A percentile compares a stretch with the other conserved stretches of the same genome.
phyloP scores from a whole-genome alignment of 768 basidiomycete genomes.

The Tylopilus balloui region DNA sequence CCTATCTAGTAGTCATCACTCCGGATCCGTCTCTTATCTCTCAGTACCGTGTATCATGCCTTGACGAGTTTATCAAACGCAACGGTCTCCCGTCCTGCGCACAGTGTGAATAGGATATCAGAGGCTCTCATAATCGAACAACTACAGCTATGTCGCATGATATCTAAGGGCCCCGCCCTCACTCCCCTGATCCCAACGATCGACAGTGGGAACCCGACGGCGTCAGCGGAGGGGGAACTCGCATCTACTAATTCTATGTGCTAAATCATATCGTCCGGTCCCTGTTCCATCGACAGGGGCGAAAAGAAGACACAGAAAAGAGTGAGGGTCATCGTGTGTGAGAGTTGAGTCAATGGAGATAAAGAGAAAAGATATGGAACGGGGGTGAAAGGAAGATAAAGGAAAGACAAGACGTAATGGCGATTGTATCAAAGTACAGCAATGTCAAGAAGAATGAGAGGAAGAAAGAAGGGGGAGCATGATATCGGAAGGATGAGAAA shows the following conservation, averaged over 20 bases:
- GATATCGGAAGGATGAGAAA: constrained; percentile 11
- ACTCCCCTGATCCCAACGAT: background rate
- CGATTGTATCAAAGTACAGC: constrained; percentile 21
- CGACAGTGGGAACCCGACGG: background rate
- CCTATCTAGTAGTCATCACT: background rate
- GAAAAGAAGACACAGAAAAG: too few relatives aligned
- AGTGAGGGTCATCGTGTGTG: constrained; percentile 1
- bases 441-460: background rate
- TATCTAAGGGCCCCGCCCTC: constrained; percentile 10
- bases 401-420: background rate
- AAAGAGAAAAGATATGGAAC: background rate
- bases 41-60: constrained; percentile 10
- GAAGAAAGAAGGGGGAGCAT: background rate
- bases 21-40: background rate
- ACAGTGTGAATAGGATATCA: background rate
- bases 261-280: constrained; percentile 15
- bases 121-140: constrained; percentile 16
- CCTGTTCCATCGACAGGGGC: constrained; percentile 2
- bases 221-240: background rate
- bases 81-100: background rate
- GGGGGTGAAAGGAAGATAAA: background rate
- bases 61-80: background rate
- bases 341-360: background rate
- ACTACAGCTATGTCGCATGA: constrained; percentile 11
- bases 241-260: constrained; percentile 21